phyloP scores from a whole-genome alignment of 2,329 filamentous ascomycete species.

The Cercospora sp. region DNA sequence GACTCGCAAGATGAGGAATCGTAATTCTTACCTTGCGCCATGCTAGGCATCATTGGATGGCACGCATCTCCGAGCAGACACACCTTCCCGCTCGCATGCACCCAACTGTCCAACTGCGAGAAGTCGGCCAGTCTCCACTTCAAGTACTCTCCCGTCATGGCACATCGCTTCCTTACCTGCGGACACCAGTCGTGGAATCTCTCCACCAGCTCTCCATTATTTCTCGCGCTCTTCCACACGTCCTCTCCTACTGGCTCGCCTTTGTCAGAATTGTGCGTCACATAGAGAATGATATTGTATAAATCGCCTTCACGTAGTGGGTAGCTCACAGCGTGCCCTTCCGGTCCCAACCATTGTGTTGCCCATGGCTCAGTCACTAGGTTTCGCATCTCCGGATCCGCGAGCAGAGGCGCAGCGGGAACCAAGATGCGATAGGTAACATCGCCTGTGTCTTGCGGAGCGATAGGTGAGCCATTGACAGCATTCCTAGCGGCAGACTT shows the following conservation, averaged over 20 bases:
- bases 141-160: neutral
- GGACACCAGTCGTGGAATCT: neutral
- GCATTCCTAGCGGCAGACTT: neutral
- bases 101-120: neutral
- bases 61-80: neutral
- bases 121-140: neutral
- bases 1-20: neutral
- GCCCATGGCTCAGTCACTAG: constrained; percentile 35
- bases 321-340: constrained; percentile 38
- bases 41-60: neutral
- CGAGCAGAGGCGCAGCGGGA: neutral
- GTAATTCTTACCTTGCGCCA: neutral
- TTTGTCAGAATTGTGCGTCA: neutral
- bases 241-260: neutral
- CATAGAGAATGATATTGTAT: neutral
- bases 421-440: neutral
- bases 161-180: neutral
- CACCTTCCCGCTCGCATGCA: neutral
- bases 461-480: neutral
- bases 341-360: constrained; percentile 38
- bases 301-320: constrained; percentile 34
- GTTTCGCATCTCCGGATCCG: constrained; percentile 31
- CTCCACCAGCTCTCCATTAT: neutral
- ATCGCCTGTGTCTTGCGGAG: neutral
- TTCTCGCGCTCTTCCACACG: neutral